Base-by-base conservation (phyloP, 345 rosid genomes). In the Populus pruinosa region DNA sequence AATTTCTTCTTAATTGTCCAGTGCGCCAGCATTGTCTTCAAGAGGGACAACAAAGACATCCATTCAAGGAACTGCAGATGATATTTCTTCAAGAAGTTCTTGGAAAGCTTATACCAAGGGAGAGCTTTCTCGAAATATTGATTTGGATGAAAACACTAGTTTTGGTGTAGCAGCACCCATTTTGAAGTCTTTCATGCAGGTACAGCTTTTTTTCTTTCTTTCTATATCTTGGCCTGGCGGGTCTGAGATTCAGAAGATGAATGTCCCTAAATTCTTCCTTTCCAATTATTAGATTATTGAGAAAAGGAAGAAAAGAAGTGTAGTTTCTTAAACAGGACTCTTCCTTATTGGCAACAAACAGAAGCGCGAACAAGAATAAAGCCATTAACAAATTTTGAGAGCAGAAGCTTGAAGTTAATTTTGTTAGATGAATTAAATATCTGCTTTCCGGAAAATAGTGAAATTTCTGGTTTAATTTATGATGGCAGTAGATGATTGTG, bases 181-280 rank as follows among this genome's bases (percentile, higher is more conserved):
- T 79, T 86, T 93, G 41, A 93, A 92, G 86, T 91, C 99, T 68
- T 92, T 96, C 84, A 92, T 96, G 97, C 97, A 93, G 95, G 99
- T 90, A 77, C 39, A 25, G 36, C 33, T 79, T 67, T 33, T 25
- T 70, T 76, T 71, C 53, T 29, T 27, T 76, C 17, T 8, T 67
- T 64, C n/a, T 38, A 39, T 38, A 55, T 67, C 47, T 29, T 63
- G 33, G 10, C 18, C 38, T 8, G 63, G 25, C 14, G 23, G 6
- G 29, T 59, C 63, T 59, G 63, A 59, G 63, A 59, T 59, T 59
- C 63, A 59, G 29, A 59, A n/a, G 63, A 59, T 59, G 63, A 59
- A 25, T 23, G 29, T n/a, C 63, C 63, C 63, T 9, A 29, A 59
- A 59, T 59, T 23, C 4, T 59, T 59, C 16, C 29, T n/a, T 55